phyloP scores from a whole-genome alignment of 768 basidiomycete genomes.

The Lentinula edodes region DNA sequence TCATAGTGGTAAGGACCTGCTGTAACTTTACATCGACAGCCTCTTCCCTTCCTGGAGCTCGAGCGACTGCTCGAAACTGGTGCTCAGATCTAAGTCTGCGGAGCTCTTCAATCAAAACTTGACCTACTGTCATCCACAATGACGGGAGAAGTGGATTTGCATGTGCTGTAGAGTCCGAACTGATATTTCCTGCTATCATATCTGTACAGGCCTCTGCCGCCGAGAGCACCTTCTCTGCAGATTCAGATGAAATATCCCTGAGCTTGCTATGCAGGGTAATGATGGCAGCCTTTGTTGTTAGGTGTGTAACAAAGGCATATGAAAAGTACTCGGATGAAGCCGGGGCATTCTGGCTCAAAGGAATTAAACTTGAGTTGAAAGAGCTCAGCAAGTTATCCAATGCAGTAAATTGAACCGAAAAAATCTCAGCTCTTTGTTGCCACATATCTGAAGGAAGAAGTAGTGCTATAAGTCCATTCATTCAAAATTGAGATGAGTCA shows the following conservation, averaged over 20 bases:
- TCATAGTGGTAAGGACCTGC: not conserved
- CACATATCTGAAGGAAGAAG: not conserved
- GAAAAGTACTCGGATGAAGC: slow-evolving; percentile 8
- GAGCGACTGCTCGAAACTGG: not conserved
- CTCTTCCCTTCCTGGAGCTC: not conserved
- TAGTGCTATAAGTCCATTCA: not conserved
- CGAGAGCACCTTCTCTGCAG: not conserved
- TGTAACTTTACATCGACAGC: not conserved
- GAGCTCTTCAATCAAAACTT: slow-evolving; percentile 1
- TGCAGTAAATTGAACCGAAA: slow-evolving; percentile 10
- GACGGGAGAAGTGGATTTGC: slow-evolving; percentile 2
- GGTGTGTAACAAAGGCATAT: slow-evolving; percentile 19
- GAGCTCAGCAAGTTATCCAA: slow-evolving; percentile 20
- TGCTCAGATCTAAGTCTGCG: not conserved
- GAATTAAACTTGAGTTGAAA: slow-evolving; percentile 4
- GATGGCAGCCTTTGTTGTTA: slow-evolving; percentile 18
- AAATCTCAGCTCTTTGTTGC: not conserved
- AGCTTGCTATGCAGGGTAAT: slow-evolving; percentile 18
- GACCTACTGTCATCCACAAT: not conserved
- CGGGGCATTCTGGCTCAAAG: slow-evolving; percentile 5
- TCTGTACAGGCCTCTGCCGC: not conserved
- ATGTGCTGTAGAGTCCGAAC: not conserved
- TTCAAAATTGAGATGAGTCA: not conserved
- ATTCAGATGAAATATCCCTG: not conserved
- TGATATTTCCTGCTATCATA: not conserved